phyloP scores from a whole-genome alignment of 805 yeast species.

The Isabelozyma pseudorhagii region DNA sequence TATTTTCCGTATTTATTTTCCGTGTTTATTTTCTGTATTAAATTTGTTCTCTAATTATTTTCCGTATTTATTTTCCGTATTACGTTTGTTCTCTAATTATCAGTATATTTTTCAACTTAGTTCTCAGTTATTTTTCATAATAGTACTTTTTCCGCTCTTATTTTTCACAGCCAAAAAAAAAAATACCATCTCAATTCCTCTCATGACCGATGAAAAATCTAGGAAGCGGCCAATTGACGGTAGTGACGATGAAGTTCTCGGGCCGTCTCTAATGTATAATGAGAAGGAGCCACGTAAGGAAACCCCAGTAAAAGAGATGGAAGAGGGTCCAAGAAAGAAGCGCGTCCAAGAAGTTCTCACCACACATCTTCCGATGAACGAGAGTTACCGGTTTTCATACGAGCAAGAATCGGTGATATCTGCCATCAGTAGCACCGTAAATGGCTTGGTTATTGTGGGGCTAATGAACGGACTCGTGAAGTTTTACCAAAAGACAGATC shows the following conservation, averaged over 20 bases:
- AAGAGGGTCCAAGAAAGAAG: neutral
- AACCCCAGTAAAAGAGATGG: too few species aligned
- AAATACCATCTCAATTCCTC: neutral
- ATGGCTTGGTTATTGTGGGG: constrained; percentile 13
- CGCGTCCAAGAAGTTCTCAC: neutral
- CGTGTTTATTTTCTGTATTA: too few species aligned
- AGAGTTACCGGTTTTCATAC: constrained; percentile 8
- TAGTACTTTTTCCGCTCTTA: neutral
- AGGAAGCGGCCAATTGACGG: neutral
- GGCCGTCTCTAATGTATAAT: neutral
- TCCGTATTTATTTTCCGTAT: neutral
- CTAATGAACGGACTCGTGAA: constrained; percentile 15
- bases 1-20: too few species aligned
- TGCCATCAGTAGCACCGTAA: constrained; percentile 7
- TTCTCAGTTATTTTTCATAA: too few species aligned
- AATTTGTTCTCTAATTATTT: neutral
- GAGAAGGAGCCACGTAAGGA: too few species aligned
- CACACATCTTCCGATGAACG: neutral
- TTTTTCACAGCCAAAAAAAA: neutral
- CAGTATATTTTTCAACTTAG: neutral
- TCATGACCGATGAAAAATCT: neutral
- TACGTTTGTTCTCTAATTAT: neutral
- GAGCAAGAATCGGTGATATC: constrained; percentile 10
- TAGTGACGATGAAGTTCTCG: neutral
- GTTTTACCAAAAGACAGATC: constrained; percentile 14